A percentile compares a stretch with the other conserved stretches of the same genome.
These are phyloP conservation scores for Pestalotiopsis sp. DNA, from an alignment of 2,329 filamentous ascomycete species.

Conservation along the genomic window DNA sequence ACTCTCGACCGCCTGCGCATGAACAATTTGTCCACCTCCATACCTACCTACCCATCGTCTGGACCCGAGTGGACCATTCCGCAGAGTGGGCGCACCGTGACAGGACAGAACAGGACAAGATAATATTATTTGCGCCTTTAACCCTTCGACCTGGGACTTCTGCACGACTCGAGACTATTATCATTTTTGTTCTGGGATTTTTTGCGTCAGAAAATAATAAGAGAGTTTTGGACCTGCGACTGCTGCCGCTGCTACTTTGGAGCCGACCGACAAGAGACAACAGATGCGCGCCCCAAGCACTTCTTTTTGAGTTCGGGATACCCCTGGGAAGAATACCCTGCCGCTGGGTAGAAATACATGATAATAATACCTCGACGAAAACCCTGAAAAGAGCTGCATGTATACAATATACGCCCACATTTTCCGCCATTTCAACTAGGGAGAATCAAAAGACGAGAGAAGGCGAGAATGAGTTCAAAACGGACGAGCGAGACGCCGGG, in stretches of 20 bases:
- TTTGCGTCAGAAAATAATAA: neutral
- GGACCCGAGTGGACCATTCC: no score
- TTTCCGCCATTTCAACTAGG: neutral
- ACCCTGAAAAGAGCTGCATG: neutral
- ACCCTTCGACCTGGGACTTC: neutral
- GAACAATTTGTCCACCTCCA: no score
- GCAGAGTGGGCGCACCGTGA: no score
- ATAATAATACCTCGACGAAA: neutral
- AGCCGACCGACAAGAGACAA: neutral
- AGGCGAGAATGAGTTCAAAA: neutral
- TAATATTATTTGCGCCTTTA: neutral
- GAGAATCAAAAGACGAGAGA: neutral
- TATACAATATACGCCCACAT: neutral
- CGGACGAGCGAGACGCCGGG: neutral
- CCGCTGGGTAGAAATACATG: neutral
- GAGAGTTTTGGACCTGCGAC: neutral
- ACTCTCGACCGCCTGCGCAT: no score
- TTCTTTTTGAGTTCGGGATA: neutral
- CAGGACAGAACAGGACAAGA: no score
- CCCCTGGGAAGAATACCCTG: neutral
- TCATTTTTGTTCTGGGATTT: neutral
- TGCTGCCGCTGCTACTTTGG: neutral
- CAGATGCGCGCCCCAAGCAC: neutral
- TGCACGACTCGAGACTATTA: neutral
- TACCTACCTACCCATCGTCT: no score